These are phyloP conservation scores for Poterioochromonas sp. DNA, from an alignment of 352 stramenopile species.

Conservation along the genomic window DNA sequence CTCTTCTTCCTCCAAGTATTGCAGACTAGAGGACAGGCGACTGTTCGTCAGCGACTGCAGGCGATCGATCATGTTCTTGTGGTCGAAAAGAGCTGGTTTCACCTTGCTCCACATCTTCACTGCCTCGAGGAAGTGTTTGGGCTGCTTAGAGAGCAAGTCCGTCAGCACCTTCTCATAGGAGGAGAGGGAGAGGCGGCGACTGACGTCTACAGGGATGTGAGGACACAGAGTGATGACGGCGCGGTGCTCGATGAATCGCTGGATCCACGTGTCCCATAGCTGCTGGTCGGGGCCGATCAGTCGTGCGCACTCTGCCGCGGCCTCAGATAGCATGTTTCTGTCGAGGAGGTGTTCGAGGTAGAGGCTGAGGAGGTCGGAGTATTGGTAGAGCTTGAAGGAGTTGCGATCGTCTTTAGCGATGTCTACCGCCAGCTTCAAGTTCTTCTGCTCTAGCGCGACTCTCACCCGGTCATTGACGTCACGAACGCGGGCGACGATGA, in stretches of 20 bases:
- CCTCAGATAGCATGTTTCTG: neutral
- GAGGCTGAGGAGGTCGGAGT: neutral
- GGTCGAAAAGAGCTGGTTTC: neutral
- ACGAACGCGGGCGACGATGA: neutral
- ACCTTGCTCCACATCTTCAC: neutral
- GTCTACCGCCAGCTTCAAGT: neutral
- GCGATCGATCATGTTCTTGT: neutral
- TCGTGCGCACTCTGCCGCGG: neutral
- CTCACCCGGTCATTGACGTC: slow-evolving; percentile 25
- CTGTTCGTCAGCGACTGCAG: neutral
- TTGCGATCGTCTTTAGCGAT: neutral
- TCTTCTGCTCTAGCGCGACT: neutral
- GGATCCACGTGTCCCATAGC: neutral
- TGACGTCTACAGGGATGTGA: neutral
- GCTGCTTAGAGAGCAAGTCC: neutral
- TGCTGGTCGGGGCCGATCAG: neutral
- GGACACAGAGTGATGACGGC: neutral
- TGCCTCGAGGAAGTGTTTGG: neutral
- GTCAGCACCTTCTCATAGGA: neutral
- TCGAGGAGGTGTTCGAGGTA: neutral
- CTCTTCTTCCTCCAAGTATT: neutral
- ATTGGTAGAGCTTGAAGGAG: neutral
- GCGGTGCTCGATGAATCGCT: neutral
- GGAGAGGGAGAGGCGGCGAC: no score
- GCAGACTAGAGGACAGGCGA: neutral